A percentile compares a stretch with the other conserved stretches of the same genome.
These are phyloP conservation scores for Mycena floridula DNA, from an alignment of 768 basidiomycete species.

Conservation along the genomic window DNA sequence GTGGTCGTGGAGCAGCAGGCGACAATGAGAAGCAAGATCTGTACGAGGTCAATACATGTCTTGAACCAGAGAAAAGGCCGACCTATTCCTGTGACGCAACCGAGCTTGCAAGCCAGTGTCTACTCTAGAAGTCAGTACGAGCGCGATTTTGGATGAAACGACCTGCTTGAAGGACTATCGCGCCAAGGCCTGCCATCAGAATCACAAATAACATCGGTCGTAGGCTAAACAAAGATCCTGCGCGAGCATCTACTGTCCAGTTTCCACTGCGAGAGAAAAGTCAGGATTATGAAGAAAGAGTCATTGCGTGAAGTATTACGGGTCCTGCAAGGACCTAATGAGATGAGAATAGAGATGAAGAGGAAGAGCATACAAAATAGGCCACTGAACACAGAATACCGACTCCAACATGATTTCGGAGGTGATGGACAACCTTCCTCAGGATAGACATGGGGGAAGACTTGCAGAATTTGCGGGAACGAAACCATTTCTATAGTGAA, in stretches of 20 bases:
- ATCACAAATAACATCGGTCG: conserved; percentile 64
- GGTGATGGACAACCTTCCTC: conserved; percentile 17
- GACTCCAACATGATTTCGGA: conserved; percentile 48
- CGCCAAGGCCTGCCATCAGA: conserved; percentile 54
- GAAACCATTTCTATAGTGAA: too few relatives aligned
- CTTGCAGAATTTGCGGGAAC: too few relatives aligned
- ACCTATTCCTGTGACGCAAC: conserved; percentile 65
- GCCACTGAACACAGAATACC: conserved; percentile 71
- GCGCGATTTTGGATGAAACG: conserved; percentile 15
- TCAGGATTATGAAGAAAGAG: background rate
- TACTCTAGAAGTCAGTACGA: too few relatives aligned
- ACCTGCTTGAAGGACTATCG: conserved; percentile 58
- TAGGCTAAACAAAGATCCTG: conserved; percentile 69
- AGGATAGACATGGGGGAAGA: background rate
- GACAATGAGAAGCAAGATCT: conserved; percentile 59
- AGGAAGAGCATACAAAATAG: conserved; percentile 49
- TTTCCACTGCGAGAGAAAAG: conserved; percentile 43
- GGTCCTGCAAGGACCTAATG: too few relatives aligned
- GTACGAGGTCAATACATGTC: conserved; percentile 2
- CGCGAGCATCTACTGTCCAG: conserved; percentile 77
- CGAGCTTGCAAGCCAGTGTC: conserved; percentile 64
- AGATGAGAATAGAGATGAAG: background rate
- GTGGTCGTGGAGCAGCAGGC: conserved; percentile 47
- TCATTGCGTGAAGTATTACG: background rate
- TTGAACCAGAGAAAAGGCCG: conserved; percentile 4